Evolutionary conservation across 2,329 filamentous ascomycete genomes (phyloP).

Genomic region (Trichoderma endophyticum): DNA sequence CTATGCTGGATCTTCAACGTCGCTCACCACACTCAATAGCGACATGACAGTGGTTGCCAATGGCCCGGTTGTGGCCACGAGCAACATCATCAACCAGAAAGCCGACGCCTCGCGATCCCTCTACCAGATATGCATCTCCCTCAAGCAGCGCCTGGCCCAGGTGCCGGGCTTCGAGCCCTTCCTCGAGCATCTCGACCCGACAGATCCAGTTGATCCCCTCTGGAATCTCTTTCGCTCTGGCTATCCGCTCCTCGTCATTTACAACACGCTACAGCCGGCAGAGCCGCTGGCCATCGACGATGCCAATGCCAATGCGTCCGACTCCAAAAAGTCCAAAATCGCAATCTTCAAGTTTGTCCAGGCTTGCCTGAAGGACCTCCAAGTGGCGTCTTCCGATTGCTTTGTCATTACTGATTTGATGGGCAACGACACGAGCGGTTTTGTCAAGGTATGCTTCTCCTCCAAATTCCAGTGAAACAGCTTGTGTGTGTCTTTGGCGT

Average conservation of each 20-base stretch:
- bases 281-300: slow-evolving; percentile 67
- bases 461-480: no score
- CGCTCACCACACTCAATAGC: slow-evolving; percentile 48
- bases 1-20: slow-evolving; percentile 52
- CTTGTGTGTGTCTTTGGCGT: neutral
- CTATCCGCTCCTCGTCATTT: slow-evolving; percentile 80
- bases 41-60: slow-evolving; percentile 45
- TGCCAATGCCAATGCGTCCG: slow-evolving; percentile 51
- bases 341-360: slow-evolving; percentile 91
- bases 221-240: slow-evolving; percentile 86
- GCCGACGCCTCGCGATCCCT: slow-evolving; percentile 88
- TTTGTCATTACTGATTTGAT: slow-evolving; percentile 92
- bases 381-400: slow-evolving; percentile 75
- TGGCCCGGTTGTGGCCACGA: slow-evolving; percentile 68
- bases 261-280: slow-evolving; percentile 76
- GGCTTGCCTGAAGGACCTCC: slow-evolving; percentile 79
- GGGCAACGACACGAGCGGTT: slow-evolving; percentile 92
- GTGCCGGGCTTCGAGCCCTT: slow-evolving; percentile 80
- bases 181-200: slow-evolving; percentile 67
- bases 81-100: slow-evolving; percentile 96
- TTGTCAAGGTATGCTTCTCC: slow-evolving; percentile 71
- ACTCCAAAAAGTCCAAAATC: slow-evolving; percentile 77
- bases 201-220: slow-evolving; percentile 79
- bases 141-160: slow-evolving; percentile 76
- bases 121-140: slow-evolving; percentile 88